Evolutionary conservation across 202 grass and related monocot species (phyloP).

Genomic region (Dendrocalamus latiflorus): DNA sequence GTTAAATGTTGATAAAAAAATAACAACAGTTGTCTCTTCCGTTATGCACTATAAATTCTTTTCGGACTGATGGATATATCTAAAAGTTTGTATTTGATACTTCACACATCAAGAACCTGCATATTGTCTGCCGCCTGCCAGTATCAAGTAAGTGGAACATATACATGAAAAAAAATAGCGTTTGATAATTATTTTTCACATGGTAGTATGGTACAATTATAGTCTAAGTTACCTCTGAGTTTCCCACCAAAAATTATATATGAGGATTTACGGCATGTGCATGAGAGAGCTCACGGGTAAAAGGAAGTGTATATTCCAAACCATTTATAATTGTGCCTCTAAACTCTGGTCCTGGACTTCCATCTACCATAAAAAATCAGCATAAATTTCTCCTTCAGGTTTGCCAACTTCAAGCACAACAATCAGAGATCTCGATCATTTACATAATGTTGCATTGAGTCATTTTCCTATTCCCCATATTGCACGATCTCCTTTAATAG

Average conservation of each 20-base stretch:
- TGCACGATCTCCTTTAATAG: neutral
- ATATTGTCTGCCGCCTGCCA: neutral
- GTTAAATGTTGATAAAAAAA: neutral
- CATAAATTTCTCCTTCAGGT: neutral
- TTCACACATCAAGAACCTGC: neutral
- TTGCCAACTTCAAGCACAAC: neutral
- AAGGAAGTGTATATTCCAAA: neutral
- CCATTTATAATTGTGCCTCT: neutral
- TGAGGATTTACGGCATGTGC: neutral
- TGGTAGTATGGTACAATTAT: neutral
- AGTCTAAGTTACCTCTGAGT: neutral
- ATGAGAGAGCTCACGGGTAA: neutral
- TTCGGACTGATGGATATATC: neutral
- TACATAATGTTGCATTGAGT: neutral
- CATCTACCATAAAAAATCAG: neutral
- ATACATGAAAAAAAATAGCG: neutral
- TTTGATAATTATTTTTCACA: neutral
- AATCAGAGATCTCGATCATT: neutral
- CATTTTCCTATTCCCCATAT: neutral
- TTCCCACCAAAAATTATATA: neutral
- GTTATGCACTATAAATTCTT: neutral
- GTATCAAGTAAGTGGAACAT: neutral
- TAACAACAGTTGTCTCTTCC: neutral
- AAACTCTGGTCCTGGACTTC: neutral
- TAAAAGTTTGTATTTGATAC: neutral